These are phyloP conservation scores for Stephania japonica DNA, from an alignment of 164 flowering plant genomes.

Conservation along the genomic window DNA sequence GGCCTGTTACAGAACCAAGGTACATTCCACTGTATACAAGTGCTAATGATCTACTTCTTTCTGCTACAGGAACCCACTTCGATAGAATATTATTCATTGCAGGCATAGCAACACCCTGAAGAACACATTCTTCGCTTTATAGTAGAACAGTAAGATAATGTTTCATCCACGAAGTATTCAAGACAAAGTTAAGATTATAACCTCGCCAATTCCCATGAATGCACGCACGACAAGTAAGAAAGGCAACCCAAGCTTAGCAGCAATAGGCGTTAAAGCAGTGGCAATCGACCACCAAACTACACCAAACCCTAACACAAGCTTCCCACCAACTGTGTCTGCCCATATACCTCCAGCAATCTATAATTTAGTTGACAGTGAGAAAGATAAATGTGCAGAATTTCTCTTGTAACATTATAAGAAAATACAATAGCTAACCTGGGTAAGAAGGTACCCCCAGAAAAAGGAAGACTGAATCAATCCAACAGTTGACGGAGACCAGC, in stretches of 20 bases:
- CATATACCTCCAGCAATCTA: slow-evolving; percentile 98
- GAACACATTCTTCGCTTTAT: neutral
- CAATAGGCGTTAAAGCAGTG: slow-evolving; percentile 80
- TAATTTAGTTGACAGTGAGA: slow-evolving; percentile 7
- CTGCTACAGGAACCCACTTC: slow-evolving; percentile 92
- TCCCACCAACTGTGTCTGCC: slow-evolving; percentile 97
- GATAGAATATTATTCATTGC: slow-evolving; percentile 95
- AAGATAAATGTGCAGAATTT: neutral
- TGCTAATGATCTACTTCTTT: slow-evolving; percentile 94
- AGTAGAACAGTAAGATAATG: neutral
- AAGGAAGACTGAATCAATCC: slow-evolving; percentile 96
- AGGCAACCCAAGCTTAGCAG: slow-evolving; percentile 89
- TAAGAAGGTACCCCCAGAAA: slow-evolving; percentile 97
- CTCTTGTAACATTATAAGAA: neutral
- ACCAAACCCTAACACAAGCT: slow-evolving; percentile 78
- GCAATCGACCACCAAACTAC: slow-evolving; percentile 99
- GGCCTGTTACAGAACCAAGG: slow-evolving; percentile 94
- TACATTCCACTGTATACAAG: slow-evolving; percentile 98
- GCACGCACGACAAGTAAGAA: slow-evolving; percentile 84
- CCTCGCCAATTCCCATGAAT: slow-evolving; percentile 98
- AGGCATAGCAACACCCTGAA: slow-evolving; percentile 99
- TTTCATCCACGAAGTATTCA: neutral
- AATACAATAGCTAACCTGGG: slow-evolving; percentile 51
- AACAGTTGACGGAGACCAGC: slow-evolving; percentile 85
- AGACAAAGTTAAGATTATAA: slow-evolving; percentile 24